phyloP scores from a whole-genome alignment of 108 stramenopile species.

The Skeletonema costatum region DNA sequence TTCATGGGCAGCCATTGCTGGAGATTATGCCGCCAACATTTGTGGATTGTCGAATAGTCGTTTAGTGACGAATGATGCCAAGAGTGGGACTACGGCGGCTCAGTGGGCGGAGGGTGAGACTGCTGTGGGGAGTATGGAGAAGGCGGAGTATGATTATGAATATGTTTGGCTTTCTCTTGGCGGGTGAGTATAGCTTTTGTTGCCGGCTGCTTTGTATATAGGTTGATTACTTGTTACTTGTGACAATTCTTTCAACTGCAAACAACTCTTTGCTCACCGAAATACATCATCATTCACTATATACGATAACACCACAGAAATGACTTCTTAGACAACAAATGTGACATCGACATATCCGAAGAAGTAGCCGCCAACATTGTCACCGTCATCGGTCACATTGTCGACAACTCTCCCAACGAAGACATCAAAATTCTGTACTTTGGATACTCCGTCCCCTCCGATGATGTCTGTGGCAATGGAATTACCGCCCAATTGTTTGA shows the following conservation, averaged over 20 bases:
- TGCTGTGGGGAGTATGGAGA: background rate
- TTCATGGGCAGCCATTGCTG: background rate
- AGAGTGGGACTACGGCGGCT: background rate
- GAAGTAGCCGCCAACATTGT: background rate
- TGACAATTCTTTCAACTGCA: too few relatives aligned
- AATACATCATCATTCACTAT: background rate
- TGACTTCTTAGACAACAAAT: background rate
- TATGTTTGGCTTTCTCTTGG: background rate
- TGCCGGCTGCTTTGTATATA: too few relatives aligned
- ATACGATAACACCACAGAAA: background rate
- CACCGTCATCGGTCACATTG: background rate
- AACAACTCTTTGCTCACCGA: background rate
- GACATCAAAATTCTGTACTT: background rate
- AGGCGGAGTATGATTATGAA: background rate
- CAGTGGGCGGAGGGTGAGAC: background rate
- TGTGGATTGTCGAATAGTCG: background rate
- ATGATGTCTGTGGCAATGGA: background rate
- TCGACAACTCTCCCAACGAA: background rate
- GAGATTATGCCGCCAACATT: background rate
- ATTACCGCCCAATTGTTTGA: background rate
- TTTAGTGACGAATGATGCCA: background rate
- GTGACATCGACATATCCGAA: background rate
- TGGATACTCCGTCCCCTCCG: background rate
- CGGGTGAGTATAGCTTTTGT: background rate
- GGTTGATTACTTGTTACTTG: too few relatives aligned